These are phyloP conservation scores for Debaryomyces sp. DNA, from an alignment of 1,139 yeast species.

Conservation along the genomic window DNA sequence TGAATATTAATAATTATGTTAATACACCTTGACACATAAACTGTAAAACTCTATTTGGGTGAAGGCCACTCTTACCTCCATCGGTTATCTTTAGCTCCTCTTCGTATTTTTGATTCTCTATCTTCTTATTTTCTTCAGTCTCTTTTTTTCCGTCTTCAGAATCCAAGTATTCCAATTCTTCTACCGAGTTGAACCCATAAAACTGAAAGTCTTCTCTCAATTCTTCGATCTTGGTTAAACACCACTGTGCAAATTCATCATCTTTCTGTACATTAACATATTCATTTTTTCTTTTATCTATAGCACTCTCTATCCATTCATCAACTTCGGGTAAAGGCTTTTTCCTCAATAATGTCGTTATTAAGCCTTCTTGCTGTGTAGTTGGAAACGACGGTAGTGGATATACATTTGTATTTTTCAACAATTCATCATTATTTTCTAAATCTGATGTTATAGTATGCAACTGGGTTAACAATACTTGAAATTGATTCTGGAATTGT, in stretches of 20 bases:
- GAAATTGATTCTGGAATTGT: conserved; percentile 74
- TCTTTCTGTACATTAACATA: conserved; percentile 33
- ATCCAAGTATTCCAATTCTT: conserved; percentile 43
- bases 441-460: conserved; percentile 71
- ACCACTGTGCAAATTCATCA: conserved; percentile 66
- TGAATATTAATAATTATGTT: conserved; percentile 10
- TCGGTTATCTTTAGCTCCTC: conserved; percentile 30
- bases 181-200: conserved; percentile 59
- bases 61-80: conserved; percentile 36
- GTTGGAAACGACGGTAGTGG: conserved; percentile 87
- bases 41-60: conserved; percentile 41
- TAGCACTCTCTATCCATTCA: conserved; percentile 75
- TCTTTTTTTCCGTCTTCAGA: conserved; percentile 46
- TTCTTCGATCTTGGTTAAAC: conserved; percentile 53
- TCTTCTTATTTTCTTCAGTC: conserved; percentile 28
- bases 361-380: conserved; percentile 75
- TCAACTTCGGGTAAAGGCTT: conserved; percentile 89
- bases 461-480: conserved; percentile 79
- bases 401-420: conserved; percentile 72
- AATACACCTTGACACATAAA: conserved; percentile 45
- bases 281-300: conserved; percentile 28
- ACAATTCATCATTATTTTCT: conserved; percentile 58
- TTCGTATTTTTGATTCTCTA: conserved; percentile 30
- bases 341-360: conserved; percentile 82
- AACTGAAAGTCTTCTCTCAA: conserved; percentile 60